Evolutionary conservation across 108 stramenopile species (phyloP).

Genomic region (Phaeodactylum tricornutum): DNA sequence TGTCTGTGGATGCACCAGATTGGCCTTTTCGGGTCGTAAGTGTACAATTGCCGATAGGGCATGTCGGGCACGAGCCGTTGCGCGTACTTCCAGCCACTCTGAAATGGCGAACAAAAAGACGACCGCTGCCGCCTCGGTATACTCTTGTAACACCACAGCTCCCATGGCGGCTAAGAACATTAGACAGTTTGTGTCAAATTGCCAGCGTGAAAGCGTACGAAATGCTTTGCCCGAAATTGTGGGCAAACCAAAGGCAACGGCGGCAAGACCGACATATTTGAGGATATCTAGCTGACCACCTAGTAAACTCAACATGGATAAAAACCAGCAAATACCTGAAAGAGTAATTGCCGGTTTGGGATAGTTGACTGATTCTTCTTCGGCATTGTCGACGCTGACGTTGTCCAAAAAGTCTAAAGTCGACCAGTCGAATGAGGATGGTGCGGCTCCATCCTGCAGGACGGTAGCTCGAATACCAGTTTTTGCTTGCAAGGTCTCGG

Average conservation of each 20-base stretch:
- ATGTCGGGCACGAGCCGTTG: slow-evolving; percentile 56
- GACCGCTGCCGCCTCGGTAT: slow-evolving; percentile 80
- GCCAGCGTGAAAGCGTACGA: slow-evolving; percentile 35
- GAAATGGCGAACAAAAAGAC: slow-evolving; percentile 77
- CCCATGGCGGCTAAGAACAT: slow-evolving; percentile 85
- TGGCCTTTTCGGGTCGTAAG: slow-evolving; percentile 77
- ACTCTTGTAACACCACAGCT: slow-evolving; percentile 63
- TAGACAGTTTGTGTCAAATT: slow-evolving; percentile 82
- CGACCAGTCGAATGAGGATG: slow-evolving; percentile 8
- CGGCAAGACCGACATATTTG: slow-evolving; percentile 56
- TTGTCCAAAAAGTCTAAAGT: not conserved
- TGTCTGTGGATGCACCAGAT: slow-evolving; percentile 44
- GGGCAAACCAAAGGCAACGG: slow-evolving; percentile 72
- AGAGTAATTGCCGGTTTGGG: slow-evolving; percentile 19
- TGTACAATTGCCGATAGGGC: slow-evolving; percentile 62
- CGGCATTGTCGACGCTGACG: no score
- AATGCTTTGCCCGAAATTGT: slow-evolving; percentile 65
- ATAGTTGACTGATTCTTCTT: not conserved
- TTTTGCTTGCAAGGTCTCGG: not conserved
- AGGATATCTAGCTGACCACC: slow-evolving; percentile 54
- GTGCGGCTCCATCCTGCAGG: slow-evolving; percentile 15
- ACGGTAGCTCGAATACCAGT: slow-evolving; percentile 5
- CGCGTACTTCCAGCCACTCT: slow-evolving; percentile 67
- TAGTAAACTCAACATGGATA: slow-evolving; percentile 51
- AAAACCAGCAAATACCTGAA: slow-evolving; percentile 43